phyloP scores from a whole-genome alignment of 148 eudicot species.

The Vaccinium darrowii region DNA sequence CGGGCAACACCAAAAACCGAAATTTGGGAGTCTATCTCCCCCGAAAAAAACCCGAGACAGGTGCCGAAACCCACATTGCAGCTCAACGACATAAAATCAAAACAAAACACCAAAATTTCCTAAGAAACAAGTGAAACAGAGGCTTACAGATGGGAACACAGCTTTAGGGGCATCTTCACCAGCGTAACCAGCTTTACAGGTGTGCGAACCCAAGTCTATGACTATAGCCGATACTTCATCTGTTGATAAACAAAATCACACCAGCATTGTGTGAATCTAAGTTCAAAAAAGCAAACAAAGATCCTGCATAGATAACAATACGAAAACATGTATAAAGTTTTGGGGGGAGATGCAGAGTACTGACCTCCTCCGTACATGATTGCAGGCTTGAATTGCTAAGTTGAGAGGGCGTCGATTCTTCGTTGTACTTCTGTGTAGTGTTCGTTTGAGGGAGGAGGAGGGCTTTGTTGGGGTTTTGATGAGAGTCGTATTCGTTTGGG shows the following conservation, averaged over 20 bases:
- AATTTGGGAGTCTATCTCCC: neutral
- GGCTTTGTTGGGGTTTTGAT: slow-evolving; percentile 20
- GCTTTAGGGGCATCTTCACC: slow-evolving; percentile 99
- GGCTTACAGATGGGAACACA: slow-evolving; percentile 83
- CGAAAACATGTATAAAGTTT: neutral
- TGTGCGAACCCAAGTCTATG: slow-evolving; percentile 83
- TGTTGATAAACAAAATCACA: slow-evolving; percentile 21
- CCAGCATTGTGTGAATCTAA: neutral
- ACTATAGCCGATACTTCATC: slow-evolving; percentile 98
- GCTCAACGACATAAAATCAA: neutral
- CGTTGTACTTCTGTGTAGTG: neutral
- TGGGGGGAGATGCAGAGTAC: neutral
- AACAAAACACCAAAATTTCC: neutral
- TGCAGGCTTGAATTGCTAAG: neutral
- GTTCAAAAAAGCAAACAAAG: neutral
- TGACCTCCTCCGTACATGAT: slow-evolving; percentile 39
- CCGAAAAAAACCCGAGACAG: neutral
- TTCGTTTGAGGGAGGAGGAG: neutral
- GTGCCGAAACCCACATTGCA: neutral
- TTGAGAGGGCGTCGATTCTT: slow-evolving; percentile 5
- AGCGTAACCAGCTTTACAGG: slow-evolving; percentile 98
- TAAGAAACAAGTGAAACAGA: neutral
- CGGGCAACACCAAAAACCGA: neutral
- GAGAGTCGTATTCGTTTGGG: neutral
- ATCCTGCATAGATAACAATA: neutral